Conservation (phyloP, 1,139 yeast genomes). For the Meyerozyma smithsonii region DNA sequence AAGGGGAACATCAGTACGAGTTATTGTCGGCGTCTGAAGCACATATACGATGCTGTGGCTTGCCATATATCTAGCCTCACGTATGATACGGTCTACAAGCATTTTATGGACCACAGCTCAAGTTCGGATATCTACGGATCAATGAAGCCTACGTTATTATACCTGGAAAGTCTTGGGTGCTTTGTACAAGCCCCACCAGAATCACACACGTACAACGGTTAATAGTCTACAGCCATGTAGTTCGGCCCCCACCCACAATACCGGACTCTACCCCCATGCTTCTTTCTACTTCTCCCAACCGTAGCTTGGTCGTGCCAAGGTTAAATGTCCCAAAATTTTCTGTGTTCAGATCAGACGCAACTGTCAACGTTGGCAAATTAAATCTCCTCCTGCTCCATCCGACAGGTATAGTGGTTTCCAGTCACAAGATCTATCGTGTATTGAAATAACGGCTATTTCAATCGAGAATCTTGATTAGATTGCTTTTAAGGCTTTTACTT, state of each 20-base stretch:
- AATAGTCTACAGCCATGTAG: neutral
- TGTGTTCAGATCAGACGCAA: constrained; percentile 3
- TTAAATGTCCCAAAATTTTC: constrained; percentile 1
- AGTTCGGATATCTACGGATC: too few species aligned
- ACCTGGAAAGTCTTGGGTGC: too few species aligned
- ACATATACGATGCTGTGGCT: too few species aligned
- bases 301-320: neutral
- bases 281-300: neutral
- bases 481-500: neutral
- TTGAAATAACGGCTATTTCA: neutral
- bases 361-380: neutral
- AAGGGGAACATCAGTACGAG: too few species aligned
- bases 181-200: too few species aligned
- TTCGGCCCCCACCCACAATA: neutral
- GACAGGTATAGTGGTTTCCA: too few species aligned
- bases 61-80: too few species aligned
- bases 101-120: too few species aligned
- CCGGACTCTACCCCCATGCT: neutral
- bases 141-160: too few species aligned
- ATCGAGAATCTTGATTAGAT: neutral
- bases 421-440: neutral
- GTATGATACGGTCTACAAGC: too few species aligned
- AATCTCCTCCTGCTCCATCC: neutral
- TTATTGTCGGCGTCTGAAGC: too few species aligned
- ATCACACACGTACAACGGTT: too few species aligned